These are phyloP conservation scores for Teratosphaeria viscida DNA, from an alignment of 2,329 filamentous ascomycete species.

Conservation along the genomic window DNA sequence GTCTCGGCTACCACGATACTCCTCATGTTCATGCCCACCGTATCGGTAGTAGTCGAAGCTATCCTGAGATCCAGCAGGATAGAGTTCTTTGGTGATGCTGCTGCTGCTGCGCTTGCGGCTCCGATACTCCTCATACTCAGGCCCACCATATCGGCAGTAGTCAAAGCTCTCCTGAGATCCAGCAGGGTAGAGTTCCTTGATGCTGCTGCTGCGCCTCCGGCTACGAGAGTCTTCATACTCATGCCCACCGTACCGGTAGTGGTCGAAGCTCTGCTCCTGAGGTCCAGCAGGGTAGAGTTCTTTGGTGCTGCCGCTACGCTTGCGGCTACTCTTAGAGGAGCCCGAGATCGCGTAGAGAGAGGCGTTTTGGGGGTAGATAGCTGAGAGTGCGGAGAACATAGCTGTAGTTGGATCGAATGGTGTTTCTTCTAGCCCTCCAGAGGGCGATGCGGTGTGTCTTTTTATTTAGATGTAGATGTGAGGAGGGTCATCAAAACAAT, in stretches of 20 bases:
- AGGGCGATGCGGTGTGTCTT: neutral
- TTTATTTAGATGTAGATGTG: neutral
- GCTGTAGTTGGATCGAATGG: neutral
- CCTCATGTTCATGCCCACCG: neutral
- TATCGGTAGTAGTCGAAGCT: constrained; percentile 4
- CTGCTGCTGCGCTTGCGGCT: neutral
- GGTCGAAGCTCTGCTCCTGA: neutral
- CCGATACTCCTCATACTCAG: too few relatives aligned
- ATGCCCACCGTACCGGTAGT: constrained; percentile 3
- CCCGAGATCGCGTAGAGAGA: neutral
- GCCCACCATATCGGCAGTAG: constrained; percentile 4
- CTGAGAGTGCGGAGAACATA: neutral
- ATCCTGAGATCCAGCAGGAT: neutral
- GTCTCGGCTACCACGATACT: constrained; percentile 1
- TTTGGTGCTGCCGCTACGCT: neutral
- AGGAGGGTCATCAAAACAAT: neutral
- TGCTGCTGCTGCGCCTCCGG: neutral
- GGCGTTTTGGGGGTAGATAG: neutral
- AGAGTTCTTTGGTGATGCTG: neutral
- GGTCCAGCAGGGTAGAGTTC: neutral
- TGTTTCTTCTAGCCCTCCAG: neutral
- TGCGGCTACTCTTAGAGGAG: neutral
- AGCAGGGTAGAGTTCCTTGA: neutral
- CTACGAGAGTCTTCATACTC: neutral
- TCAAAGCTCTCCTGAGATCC: neutral